A percentile compares a stretch with the other conserved stretches of the same genome.
These are phyloP conservation scores for Sporothrix pseudoabietina DNA, from an alignment of 2,329 filamentous ascomycete genomes.

Conservation along the genomic window DNA sequence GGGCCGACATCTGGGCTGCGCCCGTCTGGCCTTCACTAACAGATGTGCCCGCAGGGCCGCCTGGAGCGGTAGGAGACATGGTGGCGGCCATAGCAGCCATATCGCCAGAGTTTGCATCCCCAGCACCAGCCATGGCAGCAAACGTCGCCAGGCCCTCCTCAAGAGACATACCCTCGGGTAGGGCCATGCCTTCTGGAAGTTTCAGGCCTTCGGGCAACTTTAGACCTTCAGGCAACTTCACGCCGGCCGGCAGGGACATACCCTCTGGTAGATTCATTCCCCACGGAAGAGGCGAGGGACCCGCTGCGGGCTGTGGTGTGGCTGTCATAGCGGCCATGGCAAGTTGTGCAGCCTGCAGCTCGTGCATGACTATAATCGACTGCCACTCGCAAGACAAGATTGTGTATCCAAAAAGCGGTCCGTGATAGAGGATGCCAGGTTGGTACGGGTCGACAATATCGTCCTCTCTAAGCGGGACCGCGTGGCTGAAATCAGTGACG, in stretches of 20 bases:
- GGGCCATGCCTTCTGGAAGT: background rate
- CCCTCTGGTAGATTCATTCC: background rate
- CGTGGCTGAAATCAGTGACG: conserved; percentile 64
- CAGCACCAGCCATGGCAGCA: background rate
- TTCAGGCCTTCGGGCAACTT: background rate
- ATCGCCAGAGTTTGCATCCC: background rate
- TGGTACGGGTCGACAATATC: conserved; percentile 76
- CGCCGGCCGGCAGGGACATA: background rate
- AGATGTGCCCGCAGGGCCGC: background rate
- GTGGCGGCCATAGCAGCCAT: background rate
- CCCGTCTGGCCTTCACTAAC: background rate
- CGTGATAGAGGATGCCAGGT: conserved; percentile 69
- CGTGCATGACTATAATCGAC: conserved; percentile 77
- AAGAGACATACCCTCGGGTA: conserved; percentile 9
- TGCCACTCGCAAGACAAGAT: conserved; percentile 75
- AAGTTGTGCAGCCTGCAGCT: conserved; percentile 62
- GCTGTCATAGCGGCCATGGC: conserved; percentile 35
- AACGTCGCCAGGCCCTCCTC: conserved; percentile 8
- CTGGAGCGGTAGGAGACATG: background rate
- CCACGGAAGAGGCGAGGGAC: background rate
- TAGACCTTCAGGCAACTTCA: background rate
- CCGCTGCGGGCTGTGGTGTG: background rate
- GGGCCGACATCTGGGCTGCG: background rate
- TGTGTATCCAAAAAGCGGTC: conserved; percentile 72
- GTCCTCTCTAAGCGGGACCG: conserved; percentile 55